Evolutionary conservation across 768 basidiomycete species (phyloP), one percentile per base, ranked within the genome.

Genomic region (Cyclocybe aegerita): DNA sequence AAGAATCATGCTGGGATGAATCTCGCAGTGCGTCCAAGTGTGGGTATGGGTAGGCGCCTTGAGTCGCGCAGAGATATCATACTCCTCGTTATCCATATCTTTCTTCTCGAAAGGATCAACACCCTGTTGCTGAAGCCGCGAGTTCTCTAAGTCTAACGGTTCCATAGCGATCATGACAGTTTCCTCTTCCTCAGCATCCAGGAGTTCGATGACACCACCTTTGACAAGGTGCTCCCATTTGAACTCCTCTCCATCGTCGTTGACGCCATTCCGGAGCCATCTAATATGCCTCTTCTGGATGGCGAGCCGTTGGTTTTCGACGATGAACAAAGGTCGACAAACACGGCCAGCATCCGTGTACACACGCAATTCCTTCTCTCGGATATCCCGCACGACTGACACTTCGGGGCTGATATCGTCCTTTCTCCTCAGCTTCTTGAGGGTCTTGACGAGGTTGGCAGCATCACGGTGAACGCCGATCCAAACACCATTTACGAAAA

Each of bases 121-220:
- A 32, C 85, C 82, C 39, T 73, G 76, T 55, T 82, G 77, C 62
- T 83, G 80, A 50, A 86, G 61, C 47, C 92, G 75, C 9, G 91
- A 91, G 55, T 83, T 86, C 67, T 97, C 93, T 46, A 99, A 69
- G 67, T 98, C 97, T 61, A 98, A 93, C 2, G 93, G 89, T 3
- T 92, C 93, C 97, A 99, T 99, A 46, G 92, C 93, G 54, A 99
- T 99, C 91, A 99, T 96, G 48, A 98, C 94, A 0, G 96, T 98
- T 68, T 99, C 97, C 72, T 99, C 97, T 68, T 99, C 97, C 65
- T 98, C 97, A 0, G 97, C 96, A 69, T 99, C 97, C 64, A 99
- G 72, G 42, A 97, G 74, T 70, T 99, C 97, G 53, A 99, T 82
- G 38, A 97, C 82, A 51, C 97, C 97, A 12, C 82, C 81, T 59